These are phyloP conservation scores for Lasiosphaeria hispida DNA, from an alignment of 495 filamentous ascomycete species.

Conservation along the genomic window DNA sequence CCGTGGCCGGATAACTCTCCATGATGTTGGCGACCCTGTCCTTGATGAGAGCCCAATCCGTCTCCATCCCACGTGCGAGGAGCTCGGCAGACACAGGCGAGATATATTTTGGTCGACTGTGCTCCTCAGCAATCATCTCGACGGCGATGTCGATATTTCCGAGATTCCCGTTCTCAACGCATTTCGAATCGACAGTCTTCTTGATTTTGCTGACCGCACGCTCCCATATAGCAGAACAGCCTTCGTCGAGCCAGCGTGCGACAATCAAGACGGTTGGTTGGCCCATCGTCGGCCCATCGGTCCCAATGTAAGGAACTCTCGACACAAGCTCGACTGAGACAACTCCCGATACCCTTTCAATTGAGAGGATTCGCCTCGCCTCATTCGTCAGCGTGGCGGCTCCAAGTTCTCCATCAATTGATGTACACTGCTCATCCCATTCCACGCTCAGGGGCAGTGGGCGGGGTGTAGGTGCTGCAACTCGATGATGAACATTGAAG, in stretches of 20 bases:
- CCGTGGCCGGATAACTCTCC: neutral
- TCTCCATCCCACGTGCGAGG: neutral
- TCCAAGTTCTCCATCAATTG: neutral
- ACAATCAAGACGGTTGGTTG: conserved; percentile 1
- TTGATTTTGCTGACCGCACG: neutral
- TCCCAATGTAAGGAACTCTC: neutral
- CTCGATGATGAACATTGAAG: no score
- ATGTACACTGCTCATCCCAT: neutral
- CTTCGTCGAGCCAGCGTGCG: neutral
- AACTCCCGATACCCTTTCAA: neutral
- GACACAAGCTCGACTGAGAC: neutral
- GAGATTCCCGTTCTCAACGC: neutral
- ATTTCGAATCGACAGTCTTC: neutral
- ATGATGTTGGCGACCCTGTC: neutral
- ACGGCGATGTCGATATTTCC: neutral
- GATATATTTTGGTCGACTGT: neutral
- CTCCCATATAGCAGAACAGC: conserved; percentile 1
- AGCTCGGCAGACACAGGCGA: neutral
- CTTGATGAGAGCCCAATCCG: neutral
- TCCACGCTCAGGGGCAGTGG: neutral
- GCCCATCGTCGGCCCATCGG: neutral
- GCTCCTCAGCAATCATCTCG: conserved; percentile 1
- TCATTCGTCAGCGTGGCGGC: neutral
- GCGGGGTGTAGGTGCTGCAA: no score
- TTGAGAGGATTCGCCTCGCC: neutral